Percentiles rank a stretch among this genome's conserved stretches.
phyloP scores from a whole-genome alignment of 169 alveolate species.

The Plasmodium vivax region DNA sequence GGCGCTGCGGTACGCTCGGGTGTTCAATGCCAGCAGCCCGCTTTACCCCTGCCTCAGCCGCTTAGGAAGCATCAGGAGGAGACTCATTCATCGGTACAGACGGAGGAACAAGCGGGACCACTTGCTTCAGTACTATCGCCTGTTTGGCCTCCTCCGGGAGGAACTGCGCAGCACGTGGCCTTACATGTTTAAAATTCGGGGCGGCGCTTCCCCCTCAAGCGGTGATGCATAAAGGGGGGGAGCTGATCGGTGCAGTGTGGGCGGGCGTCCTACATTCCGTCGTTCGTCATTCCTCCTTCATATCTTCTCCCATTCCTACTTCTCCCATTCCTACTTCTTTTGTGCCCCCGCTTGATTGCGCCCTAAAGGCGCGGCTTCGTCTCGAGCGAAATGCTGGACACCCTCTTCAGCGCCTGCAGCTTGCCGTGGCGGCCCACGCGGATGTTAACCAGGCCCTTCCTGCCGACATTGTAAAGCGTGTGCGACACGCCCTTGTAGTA shows the following conservation, averaged over 20 bases:
- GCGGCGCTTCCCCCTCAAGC: neutral
- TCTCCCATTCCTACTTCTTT: neutral
- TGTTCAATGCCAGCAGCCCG: slow-evolving; percentile 5
- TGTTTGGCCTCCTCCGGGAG: slow-evolving; percentile 15
- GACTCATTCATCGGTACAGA: slow-evolving; percentile 17
- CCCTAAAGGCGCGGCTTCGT: slow-evolving; percentile 67
- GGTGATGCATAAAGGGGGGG: neutral
- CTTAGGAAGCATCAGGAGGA: slow-evolving; percentile 25
- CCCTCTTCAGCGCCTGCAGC: slow-evolving; percentile 49
- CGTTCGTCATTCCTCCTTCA: too few relatives aligned
- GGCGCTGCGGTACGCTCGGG: slow-evolving; percentile 48
- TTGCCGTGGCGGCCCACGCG: slow-evolving; percentile 44
- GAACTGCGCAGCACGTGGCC: slow-evolving; percentile 61
- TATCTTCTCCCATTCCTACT: too few relatives aligned
- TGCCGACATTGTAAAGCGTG: slow-evolving; percentile 59
- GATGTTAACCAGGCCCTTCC: slow-evolving; percentile 46
- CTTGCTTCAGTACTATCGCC: neutral
- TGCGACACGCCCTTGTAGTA: slow-evolving; percentile 69
- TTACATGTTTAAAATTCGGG: slow-evolving; percentile 54
- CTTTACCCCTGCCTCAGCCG: slow-evolving; percentile 22
- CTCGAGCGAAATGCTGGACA: slow-evolving; percentile 50
- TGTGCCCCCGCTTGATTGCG: neutral
- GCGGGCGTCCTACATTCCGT: neutral
- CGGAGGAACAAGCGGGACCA: neutral
- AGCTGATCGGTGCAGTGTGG: neutral